Base-by-base conservation (phyloP, 495 filamentous ascomycete species). In the Aspergillus nanangensis region DNA sequence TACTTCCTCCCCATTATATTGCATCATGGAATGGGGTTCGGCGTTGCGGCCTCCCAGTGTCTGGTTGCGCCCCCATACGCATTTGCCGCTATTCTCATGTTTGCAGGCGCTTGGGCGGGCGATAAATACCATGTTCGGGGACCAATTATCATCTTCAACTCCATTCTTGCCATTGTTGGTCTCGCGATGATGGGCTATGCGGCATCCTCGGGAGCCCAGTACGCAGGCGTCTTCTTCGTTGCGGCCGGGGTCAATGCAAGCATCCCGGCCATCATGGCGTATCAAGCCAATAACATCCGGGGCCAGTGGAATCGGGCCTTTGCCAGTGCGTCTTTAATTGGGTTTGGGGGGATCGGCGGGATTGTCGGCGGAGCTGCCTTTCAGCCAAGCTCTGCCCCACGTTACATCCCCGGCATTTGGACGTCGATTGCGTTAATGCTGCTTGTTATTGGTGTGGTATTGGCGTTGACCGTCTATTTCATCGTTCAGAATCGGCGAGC, bases 1-100 rank as follows among this genome's bases (percentile, higher is more conserved):
- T 85, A 82, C 65, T 86, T 85, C 66, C 61, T 86, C n/a, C 82
- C 83, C 20, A 74, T 83, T 52, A 85, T 86, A 56, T 74, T 86
- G 11, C 48, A 56, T 4, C 52, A 58, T 2, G 76, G 75, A 41
- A 77, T 87, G 74, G 73, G 74, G 22, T 87, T 81, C 67, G 60
- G 49, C 51, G 61, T 78, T 27, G 81, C 63, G 10, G 60, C 58
- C 14, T 50, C 81, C 0, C 81, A 85, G 62, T 86, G 81, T 56
- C 71, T 87, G 1, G 67, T 79, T 25, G 81, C 81, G 0, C 83
- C 83, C 1, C 82, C 82, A 2, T 85, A 81, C 58, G 79, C 53
- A 5, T 64, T 80, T 11, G 80, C 82, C 17, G 79, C 61, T n/a
- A 69, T 86, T 41, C 61, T 82, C 44, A 85, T 84, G 77, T 80